Conservation (phyloP, 2,329 filamentous ascomycete species). For the Sphaerulina musiva region DNA sequence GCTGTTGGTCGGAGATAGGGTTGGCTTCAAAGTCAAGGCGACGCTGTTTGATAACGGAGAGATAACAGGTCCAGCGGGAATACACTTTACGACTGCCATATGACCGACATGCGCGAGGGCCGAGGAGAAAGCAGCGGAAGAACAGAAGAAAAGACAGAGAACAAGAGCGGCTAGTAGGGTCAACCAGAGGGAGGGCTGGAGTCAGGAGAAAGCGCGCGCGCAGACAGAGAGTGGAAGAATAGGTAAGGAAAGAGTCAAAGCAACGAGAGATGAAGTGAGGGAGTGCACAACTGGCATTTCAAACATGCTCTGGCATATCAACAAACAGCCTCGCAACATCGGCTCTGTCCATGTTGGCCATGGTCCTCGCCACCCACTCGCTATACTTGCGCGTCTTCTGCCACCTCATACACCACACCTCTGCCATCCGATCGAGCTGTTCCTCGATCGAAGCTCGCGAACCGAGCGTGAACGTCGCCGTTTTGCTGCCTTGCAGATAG, state of each 20-base stretch:
- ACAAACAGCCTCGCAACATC: slow-evolving; percentile 17
- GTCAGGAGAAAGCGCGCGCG: too few species aligned
- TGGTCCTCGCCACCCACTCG: slow-evolving; percentile 9
- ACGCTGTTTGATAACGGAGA: neutral
- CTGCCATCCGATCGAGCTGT: slow-evolving; percentile 17
- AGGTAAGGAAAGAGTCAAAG: neutral
- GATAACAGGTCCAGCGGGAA: neutral
- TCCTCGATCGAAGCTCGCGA: slow-evolving; percentile 7
- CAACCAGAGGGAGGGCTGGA: too few species aligned
- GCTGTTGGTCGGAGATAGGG: slow-evolving; percentile 11
- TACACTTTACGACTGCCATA: neutral
- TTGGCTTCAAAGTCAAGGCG: neutral
- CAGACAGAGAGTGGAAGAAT: too few species aligned
- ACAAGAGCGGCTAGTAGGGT: neutral
- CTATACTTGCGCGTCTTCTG: slow-evolving; percentile 16
- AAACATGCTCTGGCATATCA: slow-evolving; percentile 16
- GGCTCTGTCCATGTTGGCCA: slow-evolving; percentile 15
- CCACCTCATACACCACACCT: slow-evolving; percentile 16
- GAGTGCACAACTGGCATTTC: neutral
- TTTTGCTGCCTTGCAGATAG: slow-evolving; percentile 16
- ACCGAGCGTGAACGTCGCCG: slow-evolving; percentile 16
- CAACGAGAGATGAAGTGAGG: neutral
- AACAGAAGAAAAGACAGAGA: neutral
- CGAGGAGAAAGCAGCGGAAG: neutral
- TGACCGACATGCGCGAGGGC: neutral